These are phyloP conservation scores for Zygosaccharomyces lentus DNA, from an alignment of 805 yeast species.

Conservation along the genomic window DNA sequence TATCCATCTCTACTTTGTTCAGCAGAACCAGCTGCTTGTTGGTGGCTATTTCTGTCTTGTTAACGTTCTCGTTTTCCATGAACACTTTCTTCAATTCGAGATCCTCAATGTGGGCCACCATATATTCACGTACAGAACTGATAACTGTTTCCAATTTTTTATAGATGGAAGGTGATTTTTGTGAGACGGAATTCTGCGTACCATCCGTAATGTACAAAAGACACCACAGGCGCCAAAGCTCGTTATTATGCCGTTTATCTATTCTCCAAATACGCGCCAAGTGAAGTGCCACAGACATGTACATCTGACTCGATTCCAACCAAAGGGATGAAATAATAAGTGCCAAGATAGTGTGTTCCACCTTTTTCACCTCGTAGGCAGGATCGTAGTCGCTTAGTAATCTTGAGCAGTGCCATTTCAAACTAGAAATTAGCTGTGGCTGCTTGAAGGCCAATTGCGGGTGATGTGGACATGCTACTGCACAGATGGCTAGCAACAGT, in stretches of 20 bases:
- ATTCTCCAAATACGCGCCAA: conserved; percentile 43
- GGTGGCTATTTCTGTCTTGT: conserved; percentile 14
- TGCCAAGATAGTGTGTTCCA: conserved; percentile 58
- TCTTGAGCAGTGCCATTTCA: conserved; percentile 34
- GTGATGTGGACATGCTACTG: conserved; percentile 61
- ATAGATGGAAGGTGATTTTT: conserved; percentile 53
- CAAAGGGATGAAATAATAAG: conserved; percentile 64
- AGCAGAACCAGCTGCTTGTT: conserved; percentile 23
- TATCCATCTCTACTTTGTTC: conserved; percentile 20
- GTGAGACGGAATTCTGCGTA: conserved; percentile 59
- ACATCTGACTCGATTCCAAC: conserved; percentile 61
- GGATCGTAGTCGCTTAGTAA: conserved; percentile 33
- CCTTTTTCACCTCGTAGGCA: conserved; percentile 41
- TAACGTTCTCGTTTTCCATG: conserved; percentile 10
- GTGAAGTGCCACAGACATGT: conserved; percentile 65
- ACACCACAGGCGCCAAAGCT: conserved; percentile 60
- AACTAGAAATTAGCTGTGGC: conserved; percentile 29
- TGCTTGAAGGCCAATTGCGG: conserved; percentile 28
- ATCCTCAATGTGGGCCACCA: conserved; percentile 9
- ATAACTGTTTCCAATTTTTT: conserved; percentile 42
- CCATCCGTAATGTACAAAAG: conserved; percentile 62
- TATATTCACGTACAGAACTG: conserved; percentile 14
- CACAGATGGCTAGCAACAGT: conserved; percentile 54
- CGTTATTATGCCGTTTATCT: conserved; percentile 19
- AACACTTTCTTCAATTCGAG: conserved; percentile 14